phyloP scores from a whole-genome alignment of 2,329 filamentous ascomycete genomes.

The Fusarium nisikadoi region DNA sequence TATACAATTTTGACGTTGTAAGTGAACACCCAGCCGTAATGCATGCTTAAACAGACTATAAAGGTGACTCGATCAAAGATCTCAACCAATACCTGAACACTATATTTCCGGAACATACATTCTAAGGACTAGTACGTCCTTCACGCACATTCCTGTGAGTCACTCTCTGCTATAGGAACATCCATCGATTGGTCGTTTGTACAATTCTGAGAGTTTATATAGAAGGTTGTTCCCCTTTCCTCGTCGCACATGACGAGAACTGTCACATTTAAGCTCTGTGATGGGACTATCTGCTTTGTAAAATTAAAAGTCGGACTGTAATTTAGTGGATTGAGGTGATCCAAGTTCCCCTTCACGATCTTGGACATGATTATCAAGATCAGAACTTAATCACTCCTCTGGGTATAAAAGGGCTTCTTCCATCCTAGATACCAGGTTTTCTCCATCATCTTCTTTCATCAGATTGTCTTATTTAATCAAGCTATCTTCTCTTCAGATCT shows the following conservation, averaged over 20 bases:
- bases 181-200: neutral
- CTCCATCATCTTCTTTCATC: neutral
- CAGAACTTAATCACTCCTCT: neutral
- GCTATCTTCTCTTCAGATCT: neutral
- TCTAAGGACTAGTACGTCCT: neutral
- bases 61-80: neutral
- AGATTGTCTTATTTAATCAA: neutral
- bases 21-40: neutral
- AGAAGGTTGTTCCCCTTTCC: neutral
- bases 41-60: neutral
- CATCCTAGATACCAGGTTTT: neutral
- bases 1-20: too few relatives aligned
- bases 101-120: too few relatives aligned
- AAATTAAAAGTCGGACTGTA: neutral
- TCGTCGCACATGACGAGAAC: neutral
- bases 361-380: neutral
- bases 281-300: accelerated
- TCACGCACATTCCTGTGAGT: neutral
- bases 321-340: too few relatives aligned
- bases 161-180: neutral
- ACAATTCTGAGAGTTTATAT: neutral
- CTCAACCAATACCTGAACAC: neutral
- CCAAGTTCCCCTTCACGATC: neutral
- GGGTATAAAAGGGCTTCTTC: neutral
- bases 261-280: too few relatives aligned